Conservation (phyloP, 768 basidiomycete genomes). For the Suillus brevipes region DNA sequence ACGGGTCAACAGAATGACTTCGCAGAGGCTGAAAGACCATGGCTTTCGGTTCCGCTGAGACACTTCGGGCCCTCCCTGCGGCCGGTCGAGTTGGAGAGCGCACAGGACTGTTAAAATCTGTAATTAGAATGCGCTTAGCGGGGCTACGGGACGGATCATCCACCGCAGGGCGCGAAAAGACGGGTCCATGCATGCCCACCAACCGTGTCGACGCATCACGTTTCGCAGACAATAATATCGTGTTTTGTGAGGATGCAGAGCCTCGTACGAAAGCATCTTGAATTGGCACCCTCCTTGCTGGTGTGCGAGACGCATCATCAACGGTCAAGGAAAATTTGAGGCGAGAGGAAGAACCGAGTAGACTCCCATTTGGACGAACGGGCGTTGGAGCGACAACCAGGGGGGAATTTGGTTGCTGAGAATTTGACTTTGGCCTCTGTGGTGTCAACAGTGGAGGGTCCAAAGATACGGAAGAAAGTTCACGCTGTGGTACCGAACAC, state of each 20-base stretch:
- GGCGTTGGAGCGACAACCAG: conserved; percentile 32
- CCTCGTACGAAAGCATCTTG: conserved; percentile 51
- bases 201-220: conserved; percentile 25
- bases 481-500: conserved; percentile 7
- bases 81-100: conserved; percentile 23
- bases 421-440: conserved; percentile 16
- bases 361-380: conserved; percentile 18
- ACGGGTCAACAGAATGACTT: conserved; percentile 34
- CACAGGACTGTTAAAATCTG: conserved; percentile 30
- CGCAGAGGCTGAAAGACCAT: conserved; percentile 16
- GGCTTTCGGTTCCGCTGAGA: conserved; percentile 38
- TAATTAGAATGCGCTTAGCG: conserved; percentile 34
- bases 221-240: conserved; percentile 33
- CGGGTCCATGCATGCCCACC: conserved; percentile 24
- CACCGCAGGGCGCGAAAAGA: conserved; percentile 42
- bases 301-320: conserved; percentile 50
- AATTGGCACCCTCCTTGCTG: conserved; percentile 65
- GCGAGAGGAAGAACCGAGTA: conserved; percentile 26
- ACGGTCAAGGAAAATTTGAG: conserved; percentile 34
- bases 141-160: conserved; percentile 40
- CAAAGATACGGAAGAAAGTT: conserved; percentile 26
- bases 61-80: conserved; percentile 28
- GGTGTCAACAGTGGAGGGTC: conserved; percentile 29
- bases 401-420: conserved; percentile 19
- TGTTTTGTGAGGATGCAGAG: conserved; percentile 50